Conservation (phyloP, 2,329 filamentous ascomycete genomes). For the Aspergillus floridensis region DNA sequence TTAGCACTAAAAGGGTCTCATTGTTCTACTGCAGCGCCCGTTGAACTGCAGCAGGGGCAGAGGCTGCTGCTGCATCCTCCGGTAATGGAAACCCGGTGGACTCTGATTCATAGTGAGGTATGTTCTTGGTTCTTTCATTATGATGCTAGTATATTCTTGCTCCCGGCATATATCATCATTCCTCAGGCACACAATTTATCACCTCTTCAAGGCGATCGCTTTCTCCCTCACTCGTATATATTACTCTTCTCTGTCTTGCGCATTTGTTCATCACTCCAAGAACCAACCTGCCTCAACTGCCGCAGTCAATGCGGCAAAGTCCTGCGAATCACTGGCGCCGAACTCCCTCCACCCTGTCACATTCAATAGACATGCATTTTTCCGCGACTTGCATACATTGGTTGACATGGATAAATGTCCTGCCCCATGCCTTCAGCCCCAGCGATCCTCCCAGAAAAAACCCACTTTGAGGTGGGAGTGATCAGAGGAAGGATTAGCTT, state of each 20-base stretch:
- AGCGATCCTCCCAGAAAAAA: not conserved
- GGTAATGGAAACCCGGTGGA: too few relatives aligned
- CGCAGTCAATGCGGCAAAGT: not conserved
- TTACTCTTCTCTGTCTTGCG: not conserved
- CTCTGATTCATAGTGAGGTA: too few relatives aligned
- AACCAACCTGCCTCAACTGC: not conserved
- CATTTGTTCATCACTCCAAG: not conserved
- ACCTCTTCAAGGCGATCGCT: not conserved
- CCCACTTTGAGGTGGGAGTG: not conserved
- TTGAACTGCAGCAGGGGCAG: not conserved
- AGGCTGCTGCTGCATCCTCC: too few relatives aligned
- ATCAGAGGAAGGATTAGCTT: not conserved
- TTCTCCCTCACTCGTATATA: not conserved
- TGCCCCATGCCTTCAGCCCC: not conserved
- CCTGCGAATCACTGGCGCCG: too few relatives aligned
- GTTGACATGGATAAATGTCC: conserved; percentile 1
- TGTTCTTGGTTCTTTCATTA: not conserved
- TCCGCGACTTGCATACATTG: not conserved
- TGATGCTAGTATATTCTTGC: not conserved
- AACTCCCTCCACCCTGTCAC: not conserved
- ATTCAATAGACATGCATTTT: not conserved
- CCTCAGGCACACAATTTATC: not conserved
- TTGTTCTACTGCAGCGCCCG: not conserved
- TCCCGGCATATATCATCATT: not conserved
- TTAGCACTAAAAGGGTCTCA: not conserved